Conservation (phyloP, 2,329 filamentous ascomycete species). For the Epichloe baconii region DNA sequence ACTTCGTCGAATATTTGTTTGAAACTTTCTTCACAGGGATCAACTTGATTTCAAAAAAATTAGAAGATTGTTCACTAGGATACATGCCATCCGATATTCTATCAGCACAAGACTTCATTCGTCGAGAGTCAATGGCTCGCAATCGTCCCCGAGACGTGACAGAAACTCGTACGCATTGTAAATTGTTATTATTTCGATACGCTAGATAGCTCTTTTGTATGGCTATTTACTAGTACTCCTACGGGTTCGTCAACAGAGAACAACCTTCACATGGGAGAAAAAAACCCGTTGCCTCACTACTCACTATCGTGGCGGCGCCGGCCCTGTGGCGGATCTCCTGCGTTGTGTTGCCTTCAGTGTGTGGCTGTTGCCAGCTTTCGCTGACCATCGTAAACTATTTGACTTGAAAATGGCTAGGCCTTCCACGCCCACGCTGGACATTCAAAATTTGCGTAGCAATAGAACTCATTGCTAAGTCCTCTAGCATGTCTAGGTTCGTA, state of each 20-base stretch:
- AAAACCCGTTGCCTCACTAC: no score
- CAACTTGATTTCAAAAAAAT: background rate
- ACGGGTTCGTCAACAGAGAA: no score
- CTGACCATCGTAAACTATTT: background rate
- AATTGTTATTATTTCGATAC: background rate
- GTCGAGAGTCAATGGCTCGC: background rate
- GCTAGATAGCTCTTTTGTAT: no score
- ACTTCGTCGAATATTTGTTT: background rate
- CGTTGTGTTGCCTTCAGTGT: no score
- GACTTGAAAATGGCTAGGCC: background rate
- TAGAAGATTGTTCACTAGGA: background rate
- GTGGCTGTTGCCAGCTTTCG: no score
- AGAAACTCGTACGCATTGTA: background rate
- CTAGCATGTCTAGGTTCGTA: constrained; percentile 58
- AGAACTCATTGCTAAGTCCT: constrained; percentile 68
- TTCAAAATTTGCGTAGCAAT: constrained; percentile 69
- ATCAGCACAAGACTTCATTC: background rate
- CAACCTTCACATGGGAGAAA: no score
- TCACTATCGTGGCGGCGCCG: no score
- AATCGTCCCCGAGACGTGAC: background rate
- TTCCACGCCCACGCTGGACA: constrained; percentile 33
- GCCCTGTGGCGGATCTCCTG: no score
- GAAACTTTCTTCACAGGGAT: background rate
- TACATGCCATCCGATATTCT: background rate
- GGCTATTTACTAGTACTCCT: no score